Conservation (phyloP, 306 rosid species). For the Betula pendula region DNA sequence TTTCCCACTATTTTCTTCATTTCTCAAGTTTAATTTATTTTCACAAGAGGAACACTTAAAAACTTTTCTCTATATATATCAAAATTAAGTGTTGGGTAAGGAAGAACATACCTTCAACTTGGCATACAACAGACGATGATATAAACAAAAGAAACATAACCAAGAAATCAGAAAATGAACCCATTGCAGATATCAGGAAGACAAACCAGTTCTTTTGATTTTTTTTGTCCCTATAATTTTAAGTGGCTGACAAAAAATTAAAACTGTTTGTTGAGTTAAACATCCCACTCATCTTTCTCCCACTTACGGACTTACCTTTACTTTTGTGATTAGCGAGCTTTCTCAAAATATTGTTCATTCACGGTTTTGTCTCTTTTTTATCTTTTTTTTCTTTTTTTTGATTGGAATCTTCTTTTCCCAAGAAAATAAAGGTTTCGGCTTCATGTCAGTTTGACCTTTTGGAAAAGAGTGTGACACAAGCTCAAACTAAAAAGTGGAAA, state of each 20-base stretch:
- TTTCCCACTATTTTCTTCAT: background rate
- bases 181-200: conserved; percentile 56
- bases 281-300: conserved; percentile 38
- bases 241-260: conserved; percentile 21
- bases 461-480: conserved; percentile 27
- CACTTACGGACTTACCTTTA: conserved; percentile 32
- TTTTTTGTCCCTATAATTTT: conserved; percentile 25
- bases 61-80: background rate
- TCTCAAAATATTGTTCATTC: conserved; percentile 49
- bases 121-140: conserved; percentile 56
- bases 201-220: conserved; percentile 29
- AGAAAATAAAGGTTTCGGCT: conserved; percentile 25
- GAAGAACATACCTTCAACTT: conserved; percentile 70
- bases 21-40: background rate
- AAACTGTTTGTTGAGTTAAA: conserved; percentile 38
- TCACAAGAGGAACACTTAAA: background rate
- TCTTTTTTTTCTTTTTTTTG: conserved; percentile 31
- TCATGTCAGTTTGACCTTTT: conserved; percentile 10
- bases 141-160: conserved; percentile 39
- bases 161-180: conserved; percentile 40
- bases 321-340: conserved; percentile 40
- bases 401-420: conserved; percentile 57
- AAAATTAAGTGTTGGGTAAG: background rate
- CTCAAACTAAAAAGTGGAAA: conserved; percentile 16
- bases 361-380: conserved; percentile 39